Base-by-base conservation (phyloP, 2,329 filamentous ascomycete species). In the Hymenoscyphus fraxineus region DNA sequence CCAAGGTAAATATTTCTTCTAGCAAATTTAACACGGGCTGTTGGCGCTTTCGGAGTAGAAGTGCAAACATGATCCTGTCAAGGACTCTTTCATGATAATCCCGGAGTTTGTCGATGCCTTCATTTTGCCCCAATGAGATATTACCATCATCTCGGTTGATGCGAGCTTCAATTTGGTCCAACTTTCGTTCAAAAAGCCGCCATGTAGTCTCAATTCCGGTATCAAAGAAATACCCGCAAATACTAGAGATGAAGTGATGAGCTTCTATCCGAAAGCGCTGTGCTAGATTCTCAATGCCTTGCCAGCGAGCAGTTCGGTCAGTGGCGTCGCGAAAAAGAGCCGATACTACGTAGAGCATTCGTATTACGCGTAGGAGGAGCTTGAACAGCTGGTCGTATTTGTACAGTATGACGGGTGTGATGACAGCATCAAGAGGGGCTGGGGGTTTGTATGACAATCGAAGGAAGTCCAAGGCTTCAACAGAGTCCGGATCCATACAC, bases 401-500 rank as follows among this genome's bases (percentile, higher is more conserved):
- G 62, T 87, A 80, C 12, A 98, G 78, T 1, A 89, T 83, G 0
- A 81, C 76, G 0, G 86, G 81, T 0, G 92, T 93, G 54, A 99
- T 88, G 66, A 98, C 83, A 0, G 87, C 81, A 51, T 88, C 82
- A 0, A 98, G 80, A 0, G 91, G 86, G 0, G 84, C 76, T 0
- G 93, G 89, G 0, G 93, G 83, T 51, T 89, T 90, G 77, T 97
- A 98, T 57, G 93, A 90, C 7, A 99, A 80, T 1, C 92, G 87
- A 16, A 99, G 81, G 73, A 99, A 98, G 76, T 98, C 95, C n/a
- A 98, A 81, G 0, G 95, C 95, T 73, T 94, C 88, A 19, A 98
- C 83, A 0, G 89, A 90, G 73, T 91, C 85, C 0, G 92, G 88
- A 71, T 98, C 86, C 82, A 96, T 88, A 76, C 93, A 94, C 67